Base-by-base conservation (phyloP, 1,284 basidiomycete genomes). In the Agroathelia rolfsii region DNA sequence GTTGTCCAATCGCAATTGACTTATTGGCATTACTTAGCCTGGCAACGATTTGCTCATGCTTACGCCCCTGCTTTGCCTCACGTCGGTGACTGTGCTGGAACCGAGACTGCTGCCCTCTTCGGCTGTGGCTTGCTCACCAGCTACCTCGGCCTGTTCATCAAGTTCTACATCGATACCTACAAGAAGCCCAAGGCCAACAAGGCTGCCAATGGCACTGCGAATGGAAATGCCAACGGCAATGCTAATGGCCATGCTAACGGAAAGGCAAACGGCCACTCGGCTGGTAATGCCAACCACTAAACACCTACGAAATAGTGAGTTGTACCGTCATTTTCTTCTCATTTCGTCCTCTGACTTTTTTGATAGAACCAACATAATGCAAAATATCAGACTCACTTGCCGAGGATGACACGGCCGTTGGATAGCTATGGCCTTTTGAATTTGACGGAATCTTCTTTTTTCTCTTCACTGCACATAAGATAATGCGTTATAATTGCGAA, bases 131-230 rank as follows among this genome's bases (percentile, higher is more conserved):
- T 98, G 38, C 69, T 98, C 45, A 85, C 86, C 27, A 83, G 76
- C 52, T 98, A 96, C 61, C 75, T 95, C 35, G 70, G 77, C 48
- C 72, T 95, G 39, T 93, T 94, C 69, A 87, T 94, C 66, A 80
- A 87, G 56, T 88, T 88, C 58, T 88, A 87, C 59, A 70, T 86
- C 48, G 72, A 79, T 53, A 87, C 83, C 13, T 87, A 87, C 63
- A 77, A 78, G 62, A 79, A 77, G 53, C 69, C 77, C 17, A 51
- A 39, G 11, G 56, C 53, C 34, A 55, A 56, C 37, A 64, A 59
- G 53, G 64, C 57, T 41, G 39, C 43, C 21, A 56, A 58, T 36
- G 59, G 58, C 40, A 67, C 62, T 43, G 41, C 46, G 25, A 49
- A 54, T 36, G 53, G 42, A 29, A 32, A 41, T 17, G 46, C 42